Evolutionary conservation across 768 basidiomycete species (phyloP).

Genomic region (Coprinopsis cinerea): DNA sequence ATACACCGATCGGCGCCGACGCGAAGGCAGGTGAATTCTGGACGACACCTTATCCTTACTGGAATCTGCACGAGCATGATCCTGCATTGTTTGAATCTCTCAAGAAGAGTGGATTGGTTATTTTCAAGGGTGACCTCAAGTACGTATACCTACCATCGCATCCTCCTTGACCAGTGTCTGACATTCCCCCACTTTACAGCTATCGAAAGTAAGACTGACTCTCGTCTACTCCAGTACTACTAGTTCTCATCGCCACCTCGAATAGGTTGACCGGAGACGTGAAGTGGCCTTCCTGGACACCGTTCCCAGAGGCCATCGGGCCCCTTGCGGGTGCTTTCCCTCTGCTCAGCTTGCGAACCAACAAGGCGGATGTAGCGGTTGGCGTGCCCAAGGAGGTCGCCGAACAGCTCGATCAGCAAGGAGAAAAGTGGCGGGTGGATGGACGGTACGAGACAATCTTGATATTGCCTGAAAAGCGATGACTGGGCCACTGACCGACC

Average conservation of each 20-base stretch:
- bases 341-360: conserved; percentile 81
- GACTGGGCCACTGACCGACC: neutral
- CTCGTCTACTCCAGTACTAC: neutral
- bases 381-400: conserved; percentile 68
- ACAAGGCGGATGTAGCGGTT: conserved; percentile 92
- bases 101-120: conserved; percentile 55
- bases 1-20: conserved; percentile 47
- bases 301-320: conserved; percentile 34
- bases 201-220: conserved; percentile 69
- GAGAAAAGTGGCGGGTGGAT: conserved; percentile 70
- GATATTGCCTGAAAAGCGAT: neutral
- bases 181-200: conserved; percentile 26
- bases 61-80: conserved; percentile 58
- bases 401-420: conserved; percentile 58
- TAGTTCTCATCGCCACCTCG: neutral
- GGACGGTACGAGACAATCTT: conserved; percentile 76
- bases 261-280: conserved; percentile 85
- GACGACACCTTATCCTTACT: conserved; percentile 73
- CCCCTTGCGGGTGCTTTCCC: conserved; percentile 77
- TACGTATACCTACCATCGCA: conserved; percentile 31
- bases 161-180: neutral
- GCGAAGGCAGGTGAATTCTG: conserved; percentile 51
- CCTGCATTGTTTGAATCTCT: conserved; percentile 47
- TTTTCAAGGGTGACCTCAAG: conserved; percentile 96
- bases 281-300: conserved; percentile 54